Conservation (phyloP, 2,329 filamentous ascomycete genomes). For the Arachnomyces sp. region DNA sequence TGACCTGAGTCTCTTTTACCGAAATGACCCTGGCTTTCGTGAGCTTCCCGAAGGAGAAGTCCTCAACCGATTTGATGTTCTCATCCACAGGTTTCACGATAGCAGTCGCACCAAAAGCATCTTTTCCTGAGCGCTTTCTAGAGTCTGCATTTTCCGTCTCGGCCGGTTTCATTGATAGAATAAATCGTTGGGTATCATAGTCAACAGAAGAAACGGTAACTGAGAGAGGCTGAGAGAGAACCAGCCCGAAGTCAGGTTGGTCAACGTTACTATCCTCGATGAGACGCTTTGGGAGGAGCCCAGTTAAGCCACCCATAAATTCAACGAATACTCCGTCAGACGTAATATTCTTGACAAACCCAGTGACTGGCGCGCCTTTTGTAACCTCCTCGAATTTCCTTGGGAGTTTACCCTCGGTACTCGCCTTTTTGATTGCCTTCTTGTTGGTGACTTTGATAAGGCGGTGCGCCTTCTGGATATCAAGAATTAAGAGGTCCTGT, state of each 20-base stretch:
- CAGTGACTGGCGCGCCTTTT: conserved; percentile 60
- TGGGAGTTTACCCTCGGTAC: conserved; percentile 65
- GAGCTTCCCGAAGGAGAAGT: conserved; percentile 64
- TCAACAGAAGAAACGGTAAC: conserved; percentile 69
- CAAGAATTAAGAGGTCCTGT: conserved; percentile 73
- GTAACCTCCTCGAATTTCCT: conserved; percentile 63
- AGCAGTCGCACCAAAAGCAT: conserved; percentile 26
- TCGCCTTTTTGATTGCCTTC: conserved; percentile 68
- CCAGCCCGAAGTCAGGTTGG: conserved; percentile 69
- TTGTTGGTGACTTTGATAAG: conserved; percentile 75
- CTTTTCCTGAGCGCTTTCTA: conserved; percentile 33
- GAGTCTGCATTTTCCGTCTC: conserved; percentile 44
- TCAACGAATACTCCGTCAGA: conserved; percentile 78
- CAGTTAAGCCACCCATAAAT: conserved; percentile 70
- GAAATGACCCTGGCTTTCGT: conserved; percentile 74
- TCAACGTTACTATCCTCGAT: conserved; percentile 62
- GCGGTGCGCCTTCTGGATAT: conserved; percentile 71
- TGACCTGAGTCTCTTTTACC: conserved; percentile 84
- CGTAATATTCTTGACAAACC: conserved; percentile 81
- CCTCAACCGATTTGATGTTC: conserved; percentile 56
- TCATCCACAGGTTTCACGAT: conserved; percentile 58
- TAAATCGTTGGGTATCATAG: conserved; percentile 60
- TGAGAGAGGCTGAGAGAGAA: conserved; percentile 66
- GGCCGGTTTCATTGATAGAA: conserved; percentile 50
- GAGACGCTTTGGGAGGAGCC: conserved; percentile 71